These are phyloP conservation scores for Coix lacrymajobi DNA, from an alignment of 176 grass and related monocot genomes.

Conservation along the genomic window DNA sequence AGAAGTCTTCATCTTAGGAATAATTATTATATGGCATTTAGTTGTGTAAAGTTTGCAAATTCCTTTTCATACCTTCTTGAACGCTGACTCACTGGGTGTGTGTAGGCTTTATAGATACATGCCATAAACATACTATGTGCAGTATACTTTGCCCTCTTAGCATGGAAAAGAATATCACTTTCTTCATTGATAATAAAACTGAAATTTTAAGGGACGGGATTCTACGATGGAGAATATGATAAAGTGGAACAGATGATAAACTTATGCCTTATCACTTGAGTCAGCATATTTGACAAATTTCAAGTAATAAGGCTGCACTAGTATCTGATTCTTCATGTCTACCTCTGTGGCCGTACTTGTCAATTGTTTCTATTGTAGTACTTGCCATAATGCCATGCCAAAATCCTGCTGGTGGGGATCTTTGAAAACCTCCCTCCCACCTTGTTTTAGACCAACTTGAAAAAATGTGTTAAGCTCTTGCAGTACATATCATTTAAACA, in stretches of 20 bases:
- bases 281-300: constrained; percentile 13
- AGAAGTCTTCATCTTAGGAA: background rate
- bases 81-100: background rate
- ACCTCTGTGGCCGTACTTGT: background rate
- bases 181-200: background rate
- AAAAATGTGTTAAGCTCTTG: background rate
- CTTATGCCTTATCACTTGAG: constrained; percentile 31
- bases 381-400: background rate
- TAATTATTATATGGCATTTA: background rate
- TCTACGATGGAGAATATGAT: constrained; percentile 1
- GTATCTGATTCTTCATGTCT: constrained; percentile 30
- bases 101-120: background rate
- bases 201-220: background rate
- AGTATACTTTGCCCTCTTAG: background rate
- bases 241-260: constrained; percentile 12
- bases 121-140: background rate
- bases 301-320: constrained; percentile 6
- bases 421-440: background rate
- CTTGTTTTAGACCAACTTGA: background rate
- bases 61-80: background rate
- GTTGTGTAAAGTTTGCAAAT: constrained; percentile 3
- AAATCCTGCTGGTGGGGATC: background rate
- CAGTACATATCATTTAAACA: background rate
- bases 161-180: constrained; percentile 1
- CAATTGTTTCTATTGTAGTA: background rate